A percentile compares a stretch with the other conserved stretches of the same genome.
Conservation (phyloP, 2,329 filamentous ascomycete genomes). For the Paraphoma sp. region DNA sequence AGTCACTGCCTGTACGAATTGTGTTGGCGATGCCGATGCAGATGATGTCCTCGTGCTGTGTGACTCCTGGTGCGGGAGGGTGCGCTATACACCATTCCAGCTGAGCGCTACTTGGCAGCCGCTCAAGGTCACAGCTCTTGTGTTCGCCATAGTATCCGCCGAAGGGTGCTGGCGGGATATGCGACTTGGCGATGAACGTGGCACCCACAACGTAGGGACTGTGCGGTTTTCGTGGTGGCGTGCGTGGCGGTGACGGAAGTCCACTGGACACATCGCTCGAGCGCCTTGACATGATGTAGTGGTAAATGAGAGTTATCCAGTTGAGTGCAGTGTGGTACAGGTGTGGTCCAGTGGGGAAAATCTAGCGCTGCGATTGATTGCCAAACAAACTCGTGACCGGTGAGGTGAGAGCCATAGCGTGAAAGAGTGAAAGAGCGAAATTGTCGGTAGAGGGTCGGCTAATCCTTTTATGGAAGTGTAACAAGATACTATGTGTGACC, state of each 20-base stretch:
- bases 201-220: neutral
- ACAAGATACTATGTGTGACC: too few species aligned
- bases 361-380: too few species aligned
- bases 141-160: neutral
- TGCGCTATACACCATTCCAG: constrained; percentile 1
- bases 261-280: neutral
- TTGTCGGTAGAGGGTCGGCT: too few species aligned
- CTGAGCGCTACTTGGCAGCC: neutral
- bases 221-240: neutral
- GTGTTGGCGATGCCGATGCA: neutral
- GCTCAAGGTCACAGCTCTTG: neutral
- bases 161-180: neutral
- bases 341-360: too few species aligned
- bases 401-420: too few species aligned
- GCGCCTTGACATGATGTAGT: neutral
- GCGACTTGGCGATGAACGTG: neutral
- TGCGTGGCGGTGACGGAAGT: neutral
- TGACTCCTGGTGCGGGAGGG: neutral
- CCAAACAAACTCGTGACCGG: too few species aligned
- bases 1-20: constrained; percentile 2
- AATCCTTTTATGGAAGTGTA: too few species aligned
- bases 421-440: too few species aligned
- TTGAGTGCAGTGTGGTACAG: too few species aligned
- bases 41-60: neutral
- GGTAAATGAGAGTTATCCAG: too few species aligned